Percentiles rank a stretch among this genome's conserved stretches.
Evolutionary conservation across 208 protist genomes (phyloP).

Genomic region (Giardia duodenalis): DNA sequence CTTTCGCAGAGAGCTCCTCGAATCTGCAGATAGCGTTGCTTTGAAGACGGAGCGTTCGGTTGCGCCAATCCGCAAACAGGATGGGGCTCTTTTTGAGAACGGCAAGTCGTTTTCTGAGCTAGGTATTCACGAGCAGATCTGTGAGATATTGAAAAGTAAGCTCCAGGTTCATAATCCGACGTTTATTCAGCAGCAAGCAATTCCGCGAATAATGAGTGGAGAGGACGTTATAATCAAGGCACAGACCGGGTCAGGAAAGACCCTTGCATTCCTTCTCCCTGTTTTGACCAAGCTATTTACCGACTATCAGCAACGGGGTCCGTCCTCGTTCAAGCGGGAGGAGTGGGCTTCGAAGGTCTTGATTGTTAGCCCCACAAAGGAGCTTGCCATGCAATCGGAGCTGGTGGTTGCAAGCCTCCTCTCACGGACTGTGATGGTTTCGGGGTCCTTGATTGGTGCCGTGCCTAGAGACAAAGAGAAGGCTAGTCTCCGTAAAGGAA

Average conservation of each 20-base stretch:
- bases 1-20: neutral
- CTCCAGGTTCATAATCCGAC: neutral
- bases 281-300: neutral
- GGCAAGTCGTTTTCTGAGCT: neutral
- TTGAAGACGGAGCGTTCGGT: neutral
- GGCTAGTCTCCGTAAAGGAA: neutral
- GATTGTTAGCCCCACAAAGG: slow-evolving; percentile 2
- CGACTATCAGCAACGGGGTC: neutral
- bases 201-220: neutral
- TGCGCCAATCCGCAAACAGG: neutral
- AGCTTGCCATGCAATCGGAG: slow-evolving; percentile 13
- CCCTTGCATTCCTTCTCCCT: neutral
- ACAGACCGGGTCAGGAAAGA: slow-evolving; percentile 15
- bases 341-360: neutral
- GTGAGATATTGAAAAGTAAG: neutral
- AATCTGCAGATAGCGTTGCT: neutral
- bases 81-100: neutral
- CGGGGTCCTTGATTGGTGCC: neutral
- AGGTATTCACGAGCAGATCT: neutral
- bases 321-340: neutral
- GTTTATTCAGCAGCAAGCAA: neutral
- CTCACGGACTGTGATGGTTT: neutral
- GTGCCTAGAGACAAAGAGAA: neutral
- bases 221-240: slow-evolving; percentile 1
- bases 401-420: neutral